phyloP scores from a whole-genome alignment of 208 protist genomes.

The Entamoeba nuttalli region DNA sequence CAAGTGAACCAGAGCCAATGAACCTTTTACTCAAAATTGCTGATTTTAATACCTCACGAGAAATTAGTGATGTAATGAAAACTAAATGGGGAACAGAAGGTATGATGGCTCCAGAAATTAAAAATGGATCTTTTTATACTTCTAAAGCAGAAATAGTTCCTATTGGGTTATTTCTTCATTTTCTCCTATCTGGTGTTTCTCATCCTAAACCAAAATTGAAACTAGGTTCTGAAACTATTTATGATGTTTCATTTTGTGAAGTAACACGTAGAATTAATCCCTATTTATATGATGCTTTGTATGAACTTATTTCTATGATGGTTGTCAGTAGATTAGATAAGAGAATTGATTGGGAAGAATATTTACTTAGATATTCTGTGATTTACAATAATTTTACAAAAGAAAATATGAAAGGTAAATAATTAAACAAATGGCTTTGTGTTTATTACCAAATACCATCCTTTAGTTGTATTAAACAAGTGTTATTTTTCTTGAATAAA shows the following conservation, averaged over 20 bases:
- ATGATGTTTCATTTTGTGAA: not conserved
- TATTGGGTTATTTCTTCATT: not conserved
- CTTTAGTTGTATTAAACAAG: too few species aligned
- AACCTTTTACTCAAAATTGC: not conserved
- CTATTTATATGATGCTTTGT: not conserved
- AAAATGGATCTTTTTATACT: not conserved
- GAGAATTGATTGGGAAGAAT: not conserved
- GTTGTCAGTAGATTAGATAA: not conserved
- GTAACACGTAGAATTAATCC: not conserved
- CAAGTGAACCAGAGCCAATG: not conserved
- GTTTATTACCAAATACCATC: too few species aligned
- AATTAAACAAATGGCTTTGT: too few species aligned
- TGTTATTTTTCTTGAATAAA: too few species aligned
- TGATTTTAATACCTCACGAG: not conserved
- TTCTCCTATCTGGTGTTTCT: not conserved
- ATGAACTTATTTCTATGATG: not conserved
- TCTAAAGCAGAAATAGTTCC: not conserved
- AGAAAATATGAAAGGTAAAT: too few species aligned
- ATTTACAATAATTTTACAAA: too few species aligned
- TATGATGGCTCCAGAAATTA: not conserved
- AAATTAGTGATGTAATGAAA: not conserved
- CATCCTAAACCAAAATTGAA: not conserved
- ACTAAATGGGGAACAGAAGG: not conserved
- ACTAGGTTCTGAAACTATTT: not conserved
- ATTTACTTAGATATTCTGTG: not conserved